Conservation (phyloP, 2,329 filamentous ascomycete genomes). For the Paramyrothecium sp. region DNA sequence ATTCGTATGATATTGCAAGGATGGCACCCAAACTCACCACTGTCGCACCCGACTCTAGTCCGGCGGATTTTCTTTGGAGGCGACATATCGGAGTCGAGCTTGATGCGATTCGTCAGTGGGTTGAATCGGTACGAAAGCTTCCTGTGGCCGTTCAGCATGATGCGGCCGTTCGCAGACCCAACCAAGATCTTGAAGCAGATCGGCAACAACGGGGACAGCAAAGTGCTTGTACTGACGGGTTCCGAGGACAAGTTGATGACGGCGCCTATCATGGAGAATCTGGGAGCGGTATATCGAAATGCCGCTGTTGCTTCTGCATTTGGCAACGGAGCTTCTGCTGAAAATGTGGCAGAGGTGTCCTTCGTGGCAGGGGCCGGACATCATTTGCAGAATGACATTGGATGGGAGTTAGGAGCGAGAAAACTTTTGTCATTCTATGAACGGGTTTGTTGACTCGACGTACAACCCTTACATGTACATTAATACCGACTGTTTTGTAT, state of each 20-base stretch:
- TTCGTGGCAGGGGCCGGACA: conserved; percentile 46
- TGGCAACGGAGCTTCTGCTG: conserved; percentile 4
- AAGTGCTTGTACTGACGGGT: conserved; percentile 38
- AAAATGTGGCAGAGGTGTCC: conserved; percentile 23
- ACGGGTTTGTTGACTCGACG: not conserved
- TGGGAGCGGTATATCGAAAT: conserved; percentile 28
- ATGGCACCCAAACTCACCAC: conserved; percentile 49
- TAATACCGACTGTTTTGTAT: too few relatives aligned
- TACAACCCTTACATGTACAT: too few relatives aligned
- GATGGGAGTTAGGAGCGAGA: conserved; percentile 44
- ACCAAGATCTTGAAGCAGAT: conserved; percentile 36
- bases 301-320: not conserved
- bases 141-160: conserved; percentile 49
- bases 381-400: conserved; percentile 52
- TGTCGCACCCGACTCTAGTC: conserved; percentile 48
- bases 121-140: conserved; percentile 51
- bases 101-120: conserved; percentile 39
- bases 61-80: conserved; percentile 50
- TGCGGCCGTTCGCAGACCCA: conserved; percentile 40
- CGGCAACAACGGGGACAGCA: conserved; percentile 15
- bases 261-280: conserved; percentile 28
- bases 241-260: conserved; percentile 40
- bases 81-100: conserved; percentile 33
- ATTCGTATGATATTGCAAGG: conserved; percentile 44
- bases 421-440: conserved; percentile 41